A percentile compares a stretch with the other conserved stretches of the same genome.
Evolutionary conservation across 257 asterid genomes (phyloP).

Genomic region (Solanum medicagineum): DNA sequence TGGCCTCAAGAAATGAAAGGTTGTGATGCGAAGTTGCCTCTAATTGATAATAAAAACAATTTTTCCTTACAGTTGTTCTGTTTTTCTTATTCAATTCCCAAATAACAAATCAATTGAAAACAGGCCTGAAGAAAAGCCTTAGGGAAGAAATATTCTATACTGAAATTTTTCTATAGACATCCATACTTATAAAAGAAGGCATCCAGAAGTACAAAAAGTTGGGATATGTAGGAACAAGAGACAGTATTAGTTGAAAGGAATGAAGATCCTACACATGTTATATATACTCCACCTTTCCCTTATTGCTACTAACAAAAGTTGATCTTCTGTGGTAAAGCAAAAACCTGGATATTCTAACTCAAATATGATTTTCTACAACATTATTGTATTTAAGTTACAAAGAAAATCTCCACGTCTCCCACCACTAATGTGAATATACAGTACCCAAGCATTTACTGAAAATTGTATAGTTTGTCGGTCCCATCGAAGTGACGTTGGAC

Average conservation of each 20-base stretch:
- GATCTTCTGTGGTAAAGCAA: background rate
- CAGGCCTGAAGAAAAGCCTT: background rate
- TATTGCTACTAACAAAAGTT: background rate
- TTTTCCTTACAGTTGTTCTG: background rate
- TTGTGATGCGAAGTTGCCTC: background rate
- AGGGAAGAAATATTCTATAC: background rate
- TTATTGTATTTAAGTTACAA: background rate
- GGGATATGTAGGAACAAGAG: background rate
- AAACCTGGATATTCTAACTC: background rate
- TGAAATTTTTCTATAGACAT: background rate
- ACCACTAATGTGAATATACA: conserved; percentile 1
- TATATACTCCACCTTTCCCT: background rate
- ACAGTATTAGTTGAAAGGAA: background rate
- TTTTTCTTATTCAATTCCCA: background rate
- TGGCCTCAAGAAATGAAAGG: background rate
- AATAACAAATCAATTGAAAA: background rate
- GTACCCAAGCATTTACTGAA: conserved; percentile 97
- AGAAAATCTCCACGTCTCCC: background rate
- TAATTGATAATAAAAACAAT: background rate
- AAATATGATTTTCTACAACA: background rate
- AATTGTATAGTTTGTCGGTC: conserved; percentile 67
- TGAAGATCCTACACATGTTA: background rate
- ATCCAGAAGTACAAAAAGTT: background rate
- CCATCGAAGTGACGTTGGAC: conserved; percentile 55
- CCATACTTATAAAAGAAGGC: background rate